Conservation (phyloP, 371 early-diverging fungal genomes). For the Rhizopus arrhizus region DNA sequence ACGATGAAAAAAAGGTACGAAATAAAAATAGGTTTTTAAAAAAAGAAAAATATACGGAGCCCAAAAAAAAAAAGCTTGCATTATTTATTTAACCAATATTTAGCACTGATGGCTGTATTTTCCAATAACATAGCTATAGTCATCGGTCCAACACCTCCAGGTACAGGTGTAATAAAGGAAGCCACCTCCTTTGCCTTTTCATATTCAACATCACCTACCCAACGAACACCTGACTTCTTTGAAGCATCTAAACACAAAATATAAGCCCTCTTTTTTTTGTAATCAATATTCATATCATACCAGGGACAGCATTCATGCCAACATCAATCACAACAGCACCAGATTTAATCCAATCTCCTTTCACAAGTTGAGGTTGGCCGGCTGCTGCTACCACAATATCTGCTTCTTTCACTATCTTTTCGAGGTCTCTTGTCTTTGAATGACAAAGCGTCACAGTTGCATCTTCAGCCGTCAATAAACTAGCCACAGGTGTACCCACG, state of each 20-base stretch:
- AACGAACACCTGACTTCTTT: slow-evolving; percentile 84
- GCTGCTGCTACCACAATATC: slow-evolving; percentile 93
- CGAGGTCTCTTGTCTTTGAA: slow-evolving; percentile 77
- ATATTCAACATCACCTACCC: slow-evolving; percentile 94
- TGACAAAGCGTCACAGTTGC: slow-evolving; percentile 95
- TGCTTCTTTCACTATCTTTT: slow-evolving; percentile 70
- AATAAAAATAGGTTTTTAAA: neutral
- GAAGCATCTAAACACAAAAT: slow-evolving; percentile 59
- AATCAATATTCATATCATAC: slow-evolving; percentile 28
- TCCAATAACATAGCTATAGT: slow-evolving; percentile 94
- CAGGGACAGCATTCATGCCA: slow-evolving; percentile 84
- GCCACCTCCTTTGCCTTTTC: slow-evolving; percentile 71
- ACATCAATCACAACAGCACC: slow-evolving; percentile 94
- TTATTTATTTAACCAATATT: slow-evolving; percentile 54
- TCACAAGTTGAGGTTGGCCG: slow-evolving; percentile 77
- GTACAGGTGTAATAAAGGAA: slow-evolving; percentile 89
- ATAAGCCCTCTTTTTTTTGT: neutral
- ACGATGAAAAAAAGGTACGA: slow-evolving; percentile 6
- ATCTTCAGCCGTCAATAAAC: slow-evolving; percentile 73
- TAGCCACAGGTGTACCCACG: slow-evolving; percentile 89
- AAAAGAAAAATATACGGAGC: neutral
- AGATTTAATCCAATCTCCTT: slow-evolving; percentile 89
- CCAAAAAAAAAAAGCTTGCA: neutral
- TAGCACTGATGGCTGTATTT: slow-evolving; percentile 80
- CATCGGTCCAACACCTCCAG: slow-evolving; percentile 97